Percentiles rank a stretch among this genome's conserved stretches.
phyloP scores from a whole-genome alignment of 2,329 filamentous ascomycete genomes.

The Fusarium papillatum region DNA sequence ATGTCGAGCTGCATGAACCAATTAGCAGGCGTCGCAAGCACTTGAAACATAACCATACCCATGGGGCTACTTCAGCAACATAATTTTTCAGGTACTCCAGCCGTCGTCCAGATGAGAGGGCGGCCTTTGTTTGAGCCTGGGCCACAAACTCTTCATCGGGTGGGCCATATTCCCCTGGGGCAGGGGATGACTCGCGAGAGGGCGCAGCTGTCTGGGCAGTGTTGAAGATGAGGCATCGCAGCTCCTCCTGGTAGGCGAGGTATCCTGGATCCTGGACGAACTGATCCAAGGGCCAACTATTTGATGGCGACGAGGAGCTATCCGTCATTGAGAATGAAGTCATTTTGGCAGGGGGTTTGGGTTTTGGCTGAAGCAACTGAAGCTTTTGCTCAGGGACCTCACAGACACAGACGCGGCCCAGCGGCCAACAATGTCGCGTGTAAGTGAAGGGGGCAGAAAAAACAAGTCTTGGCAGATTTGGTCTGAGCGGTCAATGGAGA shows the following conservation, averaged over 20 bases:
- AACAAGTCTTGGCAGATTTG: not conserved
- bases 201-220: conserved; percentile 58
- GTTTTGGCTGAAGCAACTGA: not conserved
- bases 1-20: conserved; percentile 62
- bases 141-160: conserved; percentile 35
- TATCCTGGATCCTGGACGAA: conserved; percentile 57
- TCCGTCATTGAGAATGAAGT: conserved; percentile 30
- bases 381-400: not conserved
- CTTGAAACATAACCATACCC: conserved; percentile 49
- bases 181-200: conserved; percentile 55
- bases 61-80: conserved; percentile 66
- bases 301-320: conserved; percentile 44
- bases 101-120: conserved; percentile 49
- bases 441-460: conserved; percentile 8
- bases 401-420: not conserved
- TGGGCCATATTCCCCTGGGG: conserved; percentile 32
- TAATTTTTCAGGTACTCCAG: conserved; percentile 62
- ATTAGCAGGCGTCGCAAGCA: not conserved
- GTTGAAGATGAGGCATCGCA: conserved; percentile 60
- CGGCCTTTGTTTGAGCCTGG: conserved; percentile 40
- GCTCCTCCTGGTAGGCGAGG: conserved; percentile 60
- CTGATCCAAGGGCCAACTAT: conserved; percentile 50
- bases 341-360: conserved; percentile 6
- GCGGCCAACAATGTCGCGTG: not conserved
- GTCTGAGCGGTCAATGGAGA: not conserved